Evolutionary conservation across 805 yeast species (phyloP), one percentile per base, ranked within the genome.

Genomic region (Candida schatavii): DNA sequence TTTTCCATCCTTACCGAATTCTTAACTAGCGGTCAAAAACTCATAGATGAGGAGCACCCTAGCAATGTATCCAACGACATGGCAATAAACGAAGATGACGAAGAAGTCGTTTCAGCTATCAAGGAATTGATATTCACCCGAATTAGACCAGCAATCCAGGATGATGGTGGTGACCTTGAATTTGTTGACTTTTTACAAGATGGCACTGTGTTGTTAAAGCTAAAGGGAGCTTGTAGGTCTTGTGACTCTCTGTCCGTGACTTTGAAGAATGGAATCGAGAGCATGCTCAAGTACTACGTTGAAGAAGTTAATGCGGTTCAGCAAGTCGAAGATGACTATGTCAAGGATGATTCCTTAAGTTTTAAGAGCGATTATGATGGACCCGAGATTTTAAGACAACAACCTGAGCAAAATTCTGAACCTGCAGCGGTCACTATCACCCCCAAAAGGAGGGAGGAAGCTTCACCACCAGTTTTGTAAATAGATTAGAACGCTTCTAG

Each of bases 81-180:
- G 52, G 70, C 59, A 30, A 64, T 74, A 38, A 66, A 62, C 39
- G 87, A 82, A 19, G 81, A 80, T 10, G 88, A 82, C 47, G 86
- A 80, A 45, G 88, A 82, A 47, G 66, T 82, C 15, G 77, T 80
- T 4, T 71, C 74, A 20, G 83, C 81, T 76, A 82, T 82, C 51
- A 82, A 82, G 50, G 88, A 82, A 57, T 62, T 82, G 48, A 79
- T 82, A 28, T 80, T 80, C 56, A 82, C 88, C 1, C 71, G 85
- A 54, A 82, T 82, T 37, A 73, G 85, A 56, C 88, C 88, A 1
- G 87, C 88, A 0, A 72, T 82, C 46, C 86, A 81, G 56, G 88
- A 82, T 46, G 88, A 82, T 53, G 88, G 88, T 35, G 88, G 88
- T 3, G 88, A 82, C 54, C 75, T 82, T 35, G 86, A 81, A 51